Conservation (phyloP, 306 rosid genomes). For the Mimosa bimucronata region DNA sequence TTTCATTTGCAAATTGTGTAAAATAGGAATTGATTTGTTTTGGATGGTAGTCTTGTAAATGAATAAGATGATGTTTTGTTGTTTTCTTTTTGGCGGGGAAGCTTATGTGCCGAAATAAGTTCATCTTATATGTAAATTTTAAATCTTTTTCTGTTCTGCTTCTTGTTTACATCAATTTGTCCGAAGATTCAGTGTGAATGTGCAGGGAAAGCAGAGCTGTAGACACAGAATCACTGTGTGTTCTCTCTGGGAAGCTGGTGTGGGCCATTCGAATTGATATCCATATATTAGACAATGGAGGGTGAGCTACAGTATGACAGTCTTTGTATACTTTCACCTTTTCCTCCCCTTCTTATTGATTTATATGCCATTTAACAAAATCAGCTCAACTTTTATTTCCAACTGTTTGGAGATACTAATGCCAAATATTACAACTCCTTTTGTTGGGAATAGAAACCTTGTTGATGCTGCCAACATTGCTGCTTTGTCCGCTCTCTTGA, state of each 20-base stretch:
- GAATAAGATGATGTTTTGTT: not conserved
- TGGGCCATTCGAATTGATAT: slow-evolving; percentile 91
- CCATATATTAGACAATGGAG: slow-evolving; percentile 84
- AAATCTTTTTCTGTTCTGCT: not conserved
- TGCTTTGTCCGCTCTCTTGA: slow-evolving; percentile 78
- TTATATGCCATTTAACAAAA: not conserved
- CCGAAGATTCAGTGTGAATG: slow-evolving; percentile 20
- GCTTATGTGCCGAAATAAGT: not conserved
- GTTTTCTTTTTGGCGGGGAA: not conserved
- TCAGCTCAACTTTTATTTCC: slow-evolving; percentile 2
- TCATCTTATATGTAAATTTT: not conserved
- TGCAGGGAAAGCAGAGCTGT: slow-evolving; percentile 86
- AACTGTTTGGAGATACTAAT: not conserved
- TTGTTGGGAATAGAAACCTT: slow-evolving; percentile 62
- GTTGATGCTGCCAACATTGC: slow-evolving; percentile 92
- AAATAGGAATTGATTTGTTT: not conserved
- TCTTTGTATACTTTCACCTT: not conserved
- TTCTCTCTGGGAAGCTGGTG: slow-evolving; percentile 71
- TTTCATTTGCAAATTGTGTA: not conserved
- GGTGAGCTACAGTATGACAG: slow-evolving; percentile 47
- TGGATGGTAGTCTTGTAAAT: not conserved
- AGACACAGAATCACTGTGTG: slow-evolving; percentile 78
- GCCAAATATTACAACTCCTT: not conserved
- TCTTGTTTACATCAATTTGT: slow-evolving; percentile 3
- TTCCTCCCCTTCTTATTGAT: not conserved